Evolutionary conservation across 140 eudicot genomes (phyloP).

Genomic region (Anethum foeniculum): DNA sequence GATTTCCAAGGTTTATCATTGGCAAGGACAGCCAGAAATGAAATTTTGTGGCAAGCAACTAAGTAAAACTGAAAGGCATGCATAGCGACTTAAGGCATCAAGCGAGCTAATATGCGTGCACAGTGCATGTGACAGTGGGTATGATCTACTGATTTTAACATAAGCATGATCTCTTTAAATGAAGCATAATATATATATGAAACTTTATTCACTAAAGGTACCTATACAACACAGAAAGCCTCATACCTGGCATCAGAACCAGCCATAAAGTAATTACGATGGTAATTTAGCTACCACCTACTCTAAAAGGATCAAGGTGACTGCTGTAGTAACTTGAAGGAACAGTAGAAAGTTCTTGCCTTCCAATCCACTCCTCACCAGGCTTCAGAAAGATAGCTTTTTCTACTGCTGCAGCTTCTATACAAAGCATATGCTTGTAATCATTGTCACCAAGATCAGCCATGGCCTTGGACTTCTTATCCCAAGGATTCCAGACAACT

Average conservation of each 20-base stretch:
- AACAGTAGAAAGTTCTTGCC: constrained; percentile 48
- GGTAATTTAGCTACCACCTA: constrained; percentile 1
- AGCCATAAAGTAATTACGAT: constrained; percentile 1
- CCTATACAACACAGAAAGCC: constrained; percentile 36
- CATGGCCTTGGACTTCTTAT: constrained; percentile 53
- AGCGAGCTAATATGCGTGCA: background rate
- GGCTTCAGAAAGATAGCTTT: constrained; percentile 46
- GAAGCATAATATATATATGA: no score
- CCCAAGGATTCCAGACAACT: constrained; percentile 82
- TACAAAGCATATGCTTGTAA: constrained; percentile 51
- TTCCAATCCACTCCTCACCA: constrained; percentile 70
- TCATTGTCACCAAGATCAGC: constrained; percentile 51
- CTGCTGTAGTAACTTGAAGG: constrained; percentile 39
- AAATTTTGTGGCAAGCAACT: background rate
- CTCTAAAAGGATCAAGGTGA: constrained; percentile 34
- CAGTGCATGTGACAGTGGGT: background rate
- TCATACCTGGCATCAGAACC: no score
- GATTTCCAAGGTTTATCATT: background rate
- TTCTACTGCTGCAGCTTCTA: constrained; percentile 59
- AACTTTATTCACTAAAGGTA: constrained; percentile 11
- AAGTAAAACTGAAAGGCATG: background rate
- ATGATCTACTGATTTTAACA: background rate
- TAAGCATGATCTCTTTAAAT: background rate
- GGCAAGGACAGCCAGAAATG: background rate
- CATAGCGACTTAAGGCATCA: background rate